A percentile compares a stretch with the other conserved stretches of the same genome.
phyloP scores from a whole-genome alignment of 305 asterid genomes.

The Ilex paraguariensis region DNA sequence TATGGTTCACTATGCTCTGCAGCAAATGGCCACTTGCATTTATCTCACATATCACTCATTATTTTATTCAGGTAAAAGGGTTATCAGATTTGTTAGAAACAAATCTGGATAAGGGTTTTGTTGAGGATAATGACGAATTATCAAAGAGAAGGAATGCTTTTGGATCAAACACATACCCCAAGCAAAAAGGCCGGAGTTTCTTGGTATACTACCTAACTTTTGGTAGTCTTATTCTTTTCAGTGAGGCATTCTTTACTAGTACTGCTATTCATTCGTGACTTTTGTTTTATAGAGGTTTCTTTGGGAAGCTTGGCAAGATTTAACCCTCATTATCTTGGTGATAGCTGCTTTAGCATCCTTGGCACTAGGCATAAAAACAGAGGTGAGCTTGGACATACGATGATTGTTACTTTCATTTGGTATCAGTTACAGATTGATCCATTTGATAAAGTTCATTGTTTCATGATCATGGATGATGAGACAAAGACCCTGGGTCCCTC shows the following conservation, averaged over 20 bases:
- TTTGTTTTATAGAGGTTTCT: conserved; percentile 59
- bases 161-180: conserved; percentile 90
- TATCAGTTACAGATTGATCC: no score
- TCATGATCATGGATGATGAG: no score
- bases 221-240: conserved; percentile 12
- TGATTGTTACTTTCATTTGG: neutral
- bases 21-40: neutral
- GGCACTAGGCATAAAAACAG: conserved; percentile 84
- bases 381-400: conserved; percentile 36
- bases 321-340: conserved; percentile 82
- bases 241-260: neutral
- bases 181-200: conserved; percentile 78
- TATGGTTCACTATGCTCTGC: no score
- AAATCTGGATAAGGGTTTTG: conserved; percentile 39
- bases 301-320: conserved; percentile 96
- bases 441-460: no score
- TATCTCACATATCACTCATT: conserved; percentile 5
- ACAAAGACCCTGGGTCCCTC: no score
- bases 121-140: conserved; percentile 49
- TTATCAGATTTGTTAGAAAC: conserved; percentile 53
- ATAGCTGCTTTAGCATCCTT: conserved; percentile 80
- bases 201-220: conserved; percentile 38
- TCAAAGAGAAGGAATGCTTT: conserved; percentile 51
- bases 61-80: conserved; percentile 57
- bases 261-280: conserved; percentile 3